Percentiles rank a stretch among this genome's conserved stretches.
phyloP scores from a whole-genome alignment of 164 flowering plant genomes.

The Brasenia schreberi region DNA sequence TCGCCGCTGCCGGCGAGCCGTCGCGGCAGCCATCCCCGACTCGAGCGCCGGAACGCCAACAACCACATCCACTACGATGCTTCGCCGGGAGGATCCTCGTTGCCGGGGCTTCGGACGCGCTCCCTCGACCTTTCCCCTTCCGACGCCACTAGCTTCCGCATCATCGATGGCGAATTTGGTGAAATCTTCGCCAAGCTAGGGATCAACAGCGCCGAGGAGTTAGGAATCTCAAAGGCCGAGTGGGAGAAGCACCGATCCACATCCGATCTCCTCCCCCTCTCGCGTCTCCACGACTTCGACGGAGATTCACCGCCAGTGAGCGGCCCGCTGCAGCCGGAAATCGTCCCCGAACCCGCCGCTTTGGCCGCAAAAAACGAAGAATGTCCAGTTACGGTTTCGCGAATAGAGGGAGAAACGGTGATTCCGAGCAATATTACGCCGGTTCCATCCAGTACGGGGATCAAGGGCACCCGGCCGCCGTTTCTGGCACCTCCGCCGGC shows the following conservation, averaged over 20 bases:
- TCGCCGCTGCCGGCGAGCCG: neutral
- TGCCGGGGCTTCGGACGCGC: conserved; percentile 12
- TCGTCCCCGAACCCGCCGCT: neutral
- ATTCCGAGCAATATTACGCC: no score
- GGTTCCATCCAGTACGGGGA: conserved; percentile 19
- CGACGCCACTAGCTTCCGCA: neutral
- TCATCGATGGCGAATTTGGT: conserved; percentile 47
- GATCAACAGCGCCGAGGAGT: conserved; percentile 75
- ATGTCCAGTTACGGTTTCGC: neutral
- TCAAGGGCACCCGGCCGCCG: conserved; percentile 80
- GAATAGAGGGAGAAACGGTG: neutral
- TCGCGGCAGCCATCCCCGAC: conserved; percentile 6
- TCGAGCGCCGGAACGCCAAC: conserved; percentile 63
- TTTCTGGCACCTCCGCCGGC: conserved; percentile 37
- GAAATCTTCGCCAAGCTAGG: conserved; percentile 42
- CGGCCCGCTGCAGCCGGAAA: no score
- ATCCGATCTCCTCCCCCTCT: conserved; percentile 7
- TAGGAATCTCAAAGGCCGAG: conserved; percentile 47
- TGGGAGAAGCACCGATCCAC: conserved; percentile 54
- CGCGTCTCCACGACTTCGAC: neutral
- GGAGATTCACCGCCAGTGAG: no score
- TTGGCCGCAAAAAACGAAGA: neutral
- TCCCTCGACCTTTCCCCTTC: conserved; percentile 15
- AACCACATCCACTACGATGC: conserved; percentile 58
- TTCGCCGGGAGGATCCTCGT: conserved; percentile 1